Conservation (phyloP, 2,329 filamentous ascomycete species). For the Fonsecaea pedrosoi region DNA sequence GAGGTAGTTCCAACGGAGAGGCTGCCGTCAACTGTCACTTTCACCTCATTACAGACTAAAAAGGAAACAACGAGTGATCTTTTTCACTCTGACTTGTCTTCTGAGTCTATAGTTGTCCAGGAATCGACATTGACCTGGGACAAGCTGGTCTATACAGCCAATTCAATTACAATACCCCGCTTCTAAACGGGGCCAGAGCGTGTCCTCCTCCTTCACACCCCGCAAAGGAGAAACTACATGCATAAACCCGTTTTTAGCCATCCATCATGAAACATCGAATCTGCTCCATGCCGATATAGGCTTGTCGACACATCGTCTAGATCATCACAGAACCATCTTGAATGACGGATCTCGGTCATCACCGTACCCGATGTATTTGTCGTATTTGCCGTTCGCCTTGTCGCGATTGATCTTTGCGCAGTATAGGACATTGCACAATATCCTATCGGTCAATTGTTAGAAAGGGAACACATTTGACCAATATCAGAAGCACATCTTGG, state of each 20-base stretch:
- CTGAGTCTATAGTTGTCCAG: background rate
- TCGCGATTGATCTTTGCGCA: slow-evolving; percentile 69
- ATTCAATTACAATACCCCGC: background rate
- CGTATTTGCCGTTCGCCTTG: slow-evolving; percentile 66
- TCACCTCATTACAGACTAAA: too few species aligned
- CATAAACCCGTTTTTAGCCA: background rate
- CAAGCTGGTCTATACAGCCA: background rate
- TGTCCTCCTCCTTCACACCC: background rate
- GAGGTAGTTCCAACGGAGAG: background rate
- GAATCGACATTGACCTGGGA: background rate
- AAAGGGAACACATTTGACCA: slow-evolving; percentile 29
- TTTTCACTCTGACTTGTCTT: background rate
- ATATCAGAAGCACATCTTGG: background rate
- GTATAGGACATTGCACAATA: slow-evolving; percentile 66
- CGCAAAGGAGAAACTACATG: background rate
- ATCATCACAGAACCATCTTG: slow-evolving; percentile 62
- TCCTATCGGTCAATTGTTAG: slow-evolving; percentile 47
- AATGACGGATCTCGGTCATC: slow-evolving; percentile 71
- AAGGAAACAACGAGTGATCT: too few species aligned
- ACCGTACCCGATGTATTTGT: slow-evolving; percentile 61
- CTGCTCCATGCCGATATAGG: background rate
- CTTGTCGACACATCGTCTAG: slow-evolving; percentile 1
- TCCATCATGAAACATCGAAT: background rate
- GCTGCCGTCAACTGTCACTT: background rate
- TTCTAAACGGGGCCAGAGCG: background rate